These are phyloP conservation scores for Alternaria metachromatica DNA, from an alignment of 2,329 filamentous ascomycete species.

Conservation along the genomic window DNA sequence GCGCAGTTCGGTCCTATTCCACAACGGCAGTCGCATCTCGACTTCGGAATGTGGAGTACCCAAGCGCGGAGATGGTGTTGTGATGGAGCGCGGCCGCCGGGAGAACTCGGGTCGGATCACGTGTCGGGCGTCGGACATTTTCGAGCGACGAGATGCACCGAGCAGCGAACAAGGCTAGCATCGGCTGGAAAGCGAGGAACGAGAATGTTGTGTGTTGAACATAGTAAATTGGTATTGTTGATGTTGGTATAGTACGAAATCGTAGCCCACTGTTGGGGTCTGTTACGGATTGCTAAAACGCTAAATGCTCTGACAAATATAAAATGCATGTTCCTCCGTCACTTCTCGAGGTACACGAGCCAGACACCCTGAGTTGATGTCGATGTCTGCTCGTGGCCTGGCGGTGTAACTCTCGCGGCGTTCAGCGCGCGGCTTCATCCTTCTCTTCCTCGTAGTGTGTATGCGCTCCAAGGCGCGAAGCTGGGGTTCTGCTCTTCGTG, in stretches of 20 bases:
- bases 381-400: constrained; percentile 9
- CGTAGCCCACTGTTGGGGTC: constrained; percentile 6
- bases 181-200: not conserved
- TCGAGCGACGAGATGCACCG: not conserved
- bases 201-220: not conserved
- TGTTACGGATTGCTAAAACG: not conserved
- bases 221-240: not conserved
- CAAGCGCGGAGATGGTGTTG: not conserved
- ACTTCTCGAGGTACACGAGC: constrained; percentile 18
- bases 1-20: not conserved
- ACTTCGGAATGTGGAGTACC: not conserved
- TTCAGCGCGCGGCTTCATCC: constrained; percentile 12
- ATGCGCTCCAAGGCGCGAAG: constrained; percentile 9
- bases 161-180: not conserved
- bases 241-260: not conserved
- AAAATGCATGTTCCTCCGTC: constrained; percentile 4
- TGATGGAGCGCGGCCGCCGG: constrained; percentile 11
- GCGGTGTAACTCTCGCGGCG: constrained; percentile 19
- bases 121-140: not conserved
- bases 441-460: constrained; percentile 5
- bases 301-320: constrained; percentile 1
- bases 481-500: constrained; percentile 8
- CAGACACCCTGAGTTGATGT: not conserved
- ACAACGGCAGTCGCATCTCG: not conserved
- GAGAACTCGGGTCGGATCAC: not conserved